phyloP scores from a whole-genome alignment of 2,329 filamentous ascomycete genomes.

The Cladorrhinum sp. region DNA sequence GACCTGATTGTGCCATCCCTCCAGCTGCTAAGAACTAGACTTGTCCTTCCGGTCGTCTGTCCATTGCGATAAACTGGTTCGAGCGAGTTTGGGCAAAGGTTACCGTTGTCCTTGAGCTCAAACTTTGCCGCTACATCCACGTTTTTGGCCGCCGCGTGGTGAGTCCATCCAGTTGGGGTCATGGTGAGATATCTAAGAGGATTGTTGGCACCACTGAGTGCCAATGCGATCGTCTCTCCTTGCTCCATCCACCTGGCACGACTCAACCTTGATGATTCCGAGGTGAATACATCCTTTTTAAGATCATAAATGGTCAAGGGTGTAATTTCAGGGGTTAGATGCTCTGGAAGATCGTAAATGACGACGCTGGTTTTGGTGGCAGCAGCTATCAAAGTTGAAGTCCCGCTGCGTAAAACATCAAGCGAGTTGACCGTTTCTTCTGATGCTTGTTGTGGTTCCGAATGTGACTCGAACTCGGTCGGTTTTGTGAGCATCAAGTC shows the following conservation, averaged over 20 bases:
- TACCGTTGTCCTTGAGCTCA: conserved; percentile 28
- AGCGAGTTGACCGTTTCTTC: conserved; percentile 20
- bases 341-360: conserved; percentile 33
- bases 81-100: conserved; percentile 40
- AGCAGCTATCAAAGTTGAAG: conserved; percentile 31
- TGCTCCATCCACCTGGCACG: conserved; percentile 45
- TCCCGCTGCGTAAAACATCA: conserved; percentile 30
- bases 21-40: conserved; percentile 50
- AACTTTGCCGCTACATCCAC: conserved; percentile 28
- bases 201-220: conserved; percentile 39
- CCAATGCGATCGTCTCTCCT: conserved; percentile 45
- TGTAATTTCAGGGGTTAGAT: conserved; percentile 8
- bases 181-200: conserved; percentile 47
- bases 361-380: conserved; percentile 35
- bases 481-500: conserved; percentile 27
- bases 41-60: conserved; percentile 34
- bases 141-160: conserved; percentile 36
- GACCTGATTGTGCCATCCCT: conserved; percentile 49
- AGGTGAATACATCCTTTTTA: conserved; percentile 11
- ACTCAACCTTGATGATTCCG: conserved; percentile 24
- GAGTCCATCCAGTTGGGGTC: conserved; percentile 44
- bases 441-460: not conserved
- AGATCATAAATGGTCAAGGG: conserved; percentile 27
- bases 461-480: not conserved
- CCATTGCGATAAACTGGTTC: conserved; percentile 40